These are phyloP conservation scores for Eutrema salsugineum DNA, from an alignment of 441 rosid genomes.

Conservation along the genomic window DNA sequence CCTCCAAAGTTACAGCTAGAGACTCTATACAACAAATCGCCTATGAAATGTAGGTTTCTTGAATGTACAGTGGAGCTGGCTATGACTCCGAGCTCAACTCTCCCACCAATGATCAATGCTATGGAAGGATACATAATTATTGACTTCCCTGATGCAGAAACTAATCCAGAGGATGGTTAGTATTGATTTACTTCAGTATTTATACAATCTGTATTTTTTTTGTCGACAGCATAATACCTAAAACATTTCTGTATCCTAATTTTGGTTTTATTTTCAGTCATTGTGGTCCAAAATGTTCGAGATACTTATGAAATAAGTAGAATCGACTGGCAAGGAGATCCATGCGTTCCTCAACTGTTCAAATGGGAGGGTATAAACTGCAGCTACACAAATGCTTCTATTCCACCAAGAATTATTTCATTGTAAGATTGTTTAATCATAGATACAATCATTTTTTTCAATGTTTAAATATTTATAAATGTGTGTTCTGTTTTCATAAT, in stretches of 20 bases:
- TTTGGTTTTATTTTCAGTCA: not conserved
- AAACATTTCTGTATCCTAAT: not conserved
- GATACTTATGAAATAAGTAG: conserved; percentile 4
- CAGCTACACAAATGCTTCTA: too few species aligned
- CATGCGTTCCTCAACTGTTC: not conserved
- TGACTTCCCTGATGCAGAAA: conserved; percentile 23
- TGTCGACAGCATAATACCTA: too few species aligned
- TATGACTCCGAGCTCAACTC: conserved; percentile 12
- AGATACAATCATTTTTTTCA: too few species aligned
- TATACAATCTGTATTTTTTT: too few species aligned
- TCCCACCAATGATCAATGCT: conserved; percentile 21
- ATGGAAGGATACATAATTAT: conserved; percentile 14
- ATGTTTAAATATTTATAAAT: too few species aligned
- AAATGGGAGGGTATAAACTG: conserved; percentile 25
- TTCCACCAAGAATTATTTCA: too few species aligned
- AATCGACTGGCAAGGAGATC: conserved; percentile 30
- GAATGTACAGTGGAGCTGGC: conserved; percentile 9
- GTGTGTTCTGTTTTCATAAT: too few species aligned
- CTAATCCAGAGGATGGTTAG: conserved; percentile 21
- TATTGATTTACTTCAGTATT: not conserved
- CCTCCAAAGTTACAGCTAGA: conserved; percentile 17
- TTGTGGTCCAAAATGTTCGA: conserved; percentile 8
- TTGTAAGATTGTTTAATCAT: too few species aligned
- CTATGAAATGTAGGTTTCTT: conserved; percentile 11
- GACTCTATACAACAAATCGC: conserved; percentile 9